Evolutionary conservation across 352 stramenopile species (phyloP).

Genomic region (Globisporangium okanoganense): DNA sequence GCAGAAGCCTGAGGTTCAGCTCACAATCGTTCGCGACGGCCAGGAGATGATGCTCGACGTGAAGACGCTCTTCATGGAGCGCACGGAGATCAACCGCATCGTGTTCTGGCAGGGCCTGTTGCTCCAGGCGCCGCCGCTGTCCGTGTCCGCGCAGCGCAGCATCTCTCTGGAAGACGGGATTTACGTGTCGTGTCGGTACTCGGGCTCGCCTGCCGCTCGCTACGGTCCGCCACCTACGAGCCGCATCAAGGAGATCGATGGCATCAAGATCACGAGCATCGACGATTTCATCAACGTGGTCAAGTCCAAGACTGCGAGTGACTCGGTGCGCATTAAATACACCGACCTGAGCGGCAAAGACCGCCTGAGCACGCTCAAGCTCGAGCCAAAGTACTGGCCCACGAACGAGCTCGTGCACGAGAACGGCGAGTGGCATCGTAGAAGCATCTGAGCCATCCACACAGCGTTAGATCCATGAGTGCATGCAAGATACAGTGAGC

Average conservation of each 20-base stretch:
- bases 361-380: slow-evolving; percentile 84
- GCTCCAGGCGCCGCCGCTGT: slow-evolving; percentile 85
- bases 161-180: slow-evolving; percentile 82
- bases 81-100: slow-evolving; percentile 88
- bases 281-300: slow-evolving; percentile 88
- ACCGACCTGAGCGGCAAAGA: slow-evolving; percentile 86
- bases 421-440: slow-evolving; percentile 71
- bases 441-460: slow-evolving; percentile 27
- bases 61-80: slow-evolving; percentile 78
- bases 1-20: slow-evolving; percentile 71
- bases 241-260: slow-evolving; percentile 90
- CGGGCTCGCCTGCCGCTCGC: slow-evolving; percentile 83
- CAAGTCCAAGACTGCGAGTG: slow-evolving; percentile 44
- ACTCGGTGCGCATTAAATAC: slow-evolving; percentile 89
- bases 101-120: slow-evolving; percentile 91
- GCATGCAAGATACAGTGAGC: background rate
- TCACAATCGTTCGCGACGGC: slow-evolving; percentile 86
- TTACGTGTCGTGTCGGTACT: slow-evolving; percentile 87
- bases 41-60: slow-evolving; percentile 63
- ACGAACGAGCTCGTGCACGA: slow-evolving; percentile 84
- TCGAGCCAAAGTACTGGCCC: slow-evolving; percentile 89
- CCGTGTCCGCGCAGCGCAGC: slow-evolving; percentile 79
- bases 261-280: slow-evolving; percentile 79
- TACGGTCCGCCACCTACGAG: slow-evolving; percentile 86
- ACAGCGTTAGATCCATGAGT: background rate